A percentile compares a stretch with the other conserved stretches of the same genome.
phyloP scores from a whole-genome alignment of 805 yeast genomes.

The Schwanniomyces occidentalis region DNA sequence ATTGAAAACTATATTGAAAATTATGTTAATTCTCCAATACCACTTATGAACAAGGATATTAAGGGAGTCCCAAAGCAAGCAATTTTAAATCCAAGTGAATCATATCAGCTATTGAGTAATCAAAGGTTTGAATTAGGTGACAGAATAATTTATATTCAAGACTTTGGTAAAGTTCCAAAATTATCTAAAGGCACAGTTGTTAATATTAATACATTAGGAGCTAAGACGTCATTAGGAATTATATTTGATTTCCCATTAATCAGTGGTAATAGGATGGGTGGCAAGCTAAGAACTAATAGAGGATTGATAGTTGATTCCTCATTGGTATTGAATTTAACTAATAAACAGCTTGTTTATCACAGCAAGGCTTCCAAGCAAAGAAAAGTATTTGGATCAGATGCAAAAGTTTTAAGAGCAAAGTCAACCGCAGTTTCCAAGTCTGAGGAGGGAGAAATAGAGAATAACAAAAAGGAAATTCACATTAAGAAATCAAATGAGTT shows the following conservation, averaged over 20 bases:
- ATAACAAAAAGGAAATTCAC: slow-evolving; percentile 22
- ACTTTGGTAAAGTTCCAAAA: slow-evolving; percentile 85
- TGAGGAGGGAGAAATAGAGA: slow-evolving; percentile 1
- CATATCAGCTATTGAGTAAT: slow-evolving; percentile 66
- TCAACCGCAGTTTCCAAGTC: slow-evolving; percentile 6
- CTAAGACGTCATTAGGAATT: slow-evolving; percentile 67
- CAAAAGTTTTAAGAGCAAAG: slow-evolving; percentile 16
- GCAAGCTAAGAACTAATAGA: slow-evolving; percentile 72
- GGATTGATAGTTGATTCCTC: slow-evolving; percentile 84
- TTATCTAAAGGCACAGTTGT: slow-evolving; percentile 90
- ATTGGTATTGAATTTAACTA: slow-evolving; percentile 72
- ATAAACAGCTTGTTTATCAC: slow-evolving; percentile 74
- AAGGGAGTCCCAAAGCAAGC: slow-evolving; percentile 86
- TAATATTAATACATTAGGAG: slow-evolving; percentile 57
- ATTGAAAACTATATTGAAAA: slow-evolving; percentile 64
- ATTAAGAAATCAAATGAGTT: slow-evolving; percentile 29
- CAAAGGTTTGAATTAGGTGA: slow-evolving; percentile 88
- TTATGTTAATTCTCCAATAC: slow-evolving; percentile 45
- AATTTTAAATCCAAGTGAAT: slow-evolving; percentile 70
- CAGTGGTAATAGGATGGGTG: slow-evolving; percentile 81
- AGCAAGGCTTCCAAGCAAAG: slow-evolving; percentile 58
- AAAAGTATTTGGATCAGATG: slow-evolving; percentile 13
- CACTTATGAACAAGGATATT: slow-evolving; percentile 53
- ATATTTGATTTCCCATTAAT: slow-evolving; percentile 81
- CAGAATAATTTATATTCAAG: slow-evolving; percentile 80